phyloP scores from a whole-genome alignment of 1,284 basidiomycete species.

The Apiotrichum veenhuisii region DNA sequence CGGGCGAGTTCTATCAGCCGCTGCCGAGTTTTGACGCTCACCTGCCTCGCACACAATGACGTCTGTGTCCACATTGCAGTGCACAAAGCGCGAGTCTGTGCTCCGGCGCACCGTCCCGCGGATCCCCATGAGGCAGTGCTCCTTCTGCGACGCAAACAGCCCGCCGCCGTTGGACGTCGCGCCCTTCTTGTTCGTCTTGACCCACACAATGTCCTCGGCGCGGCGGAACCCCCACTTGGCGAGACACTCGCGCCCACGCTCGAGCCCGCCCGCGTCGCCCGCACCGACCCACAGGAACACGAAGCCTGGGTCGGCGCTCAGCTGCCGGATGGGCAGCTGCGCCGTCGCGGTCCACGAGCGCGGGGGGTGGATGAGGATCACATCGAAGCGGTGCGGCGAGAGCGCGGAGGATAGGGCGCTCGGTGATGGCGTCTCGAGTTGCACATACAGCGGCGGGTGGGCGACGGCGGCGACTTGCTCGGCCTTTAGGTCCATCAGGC shows the following conservation, averaged over 20 bases:
- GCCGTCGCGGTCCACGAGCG: conserved; percentile 80
- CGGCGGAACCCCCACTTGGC: conserved; percentile 92
- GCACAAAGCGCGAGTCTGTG: conserved; percentile 91
- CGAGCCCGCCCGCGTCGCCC: conserved; percentile 83
- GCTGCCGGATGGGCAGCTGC: conserved; percentile 72
- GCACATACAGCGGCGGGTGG: conserved; percentile 42
- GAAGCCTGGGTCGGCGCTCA: conserved; percentile 88
- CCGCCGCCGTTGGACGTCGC: conserved; percentile 15
- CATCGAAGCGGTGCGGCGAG: conserved; percentile 66
- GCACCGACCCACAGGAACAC: conserved; percentile 96
- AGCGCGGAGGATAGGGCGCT: conserved; percentile 10
- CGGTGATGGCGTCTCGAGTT: conserved; percentile 18
- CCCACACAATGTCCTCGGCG: conserved; percentile 96
- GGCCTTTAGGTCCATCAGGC: conserved; percentile 73
- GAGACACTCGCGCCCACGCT: conserved; percentile 84
- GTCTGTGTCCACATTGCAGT: conserved; percentile 98
- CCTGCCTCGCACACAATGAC: conserved; percentile 78
- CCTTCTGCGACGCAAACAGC: conserved; percentile 80
- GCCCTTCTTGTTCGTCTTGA: conserved; percentile 72
- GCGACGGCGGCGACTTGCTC: conserved; percentile 29
- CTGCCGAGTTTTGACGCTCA: conserved; percentile 40
- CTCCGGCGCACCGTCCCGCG: conserved; percentile 91
- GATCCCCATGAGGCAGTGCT: conserved; percentile 98
- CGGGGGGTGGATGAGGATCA: conserved; percentile 87
- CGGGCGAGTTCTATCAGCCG: conserved; percentile 47